phyloP scores from a whole-genome alignment of 257 asterid species.

The Nicotiana sylvestris region DNA sequence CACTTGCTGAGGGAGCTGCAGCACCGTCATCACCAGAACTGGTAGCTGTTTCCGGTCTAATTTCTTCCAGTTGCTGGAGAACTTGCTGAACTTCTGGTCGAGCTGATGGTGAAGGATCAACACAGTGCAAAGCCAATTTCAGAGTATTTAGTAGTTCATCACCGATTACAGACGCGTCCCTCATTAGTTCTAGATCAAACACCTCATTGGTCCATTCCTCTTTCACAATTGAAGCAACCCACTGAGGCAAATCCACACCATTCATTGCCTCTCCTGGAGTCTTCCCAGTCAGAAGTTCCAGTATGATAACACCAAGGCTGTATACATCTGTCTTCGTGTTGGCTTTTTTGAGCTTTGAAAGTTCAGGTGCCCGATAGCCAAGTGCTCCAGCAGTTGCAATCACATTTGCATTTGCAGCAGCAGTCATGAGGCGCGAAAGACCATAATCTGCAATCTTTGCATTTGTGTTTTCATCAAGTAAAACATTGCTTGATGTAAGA shows the following conservation, averaged over 20 bases:
- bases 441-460: conserved; percentile 83
- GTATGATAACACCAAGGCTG: conserved; percentile 80
- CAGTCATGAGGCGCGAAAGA: conserved; percentile 79
- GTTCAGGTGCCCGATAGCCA: conserved; percentile 95
- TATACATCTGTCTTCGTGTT: conserved; percentile 82
- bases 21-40: conserved; percentile 63
- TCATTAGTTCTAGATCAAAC: conserved; percentile 86
- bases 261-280: conserved; percentile 82
- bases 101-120: conserved; percentile 76
- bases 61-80: conserved; percentile 80
- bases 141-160: conserved; percentile 77
- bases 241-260: conserved; percentile 77
- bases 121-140: conserved; percentile 89
- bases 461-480: conserved; percentile 59
- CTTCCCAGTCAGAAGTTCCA: conserved; percentile 89
- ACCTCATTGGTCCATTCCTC: conserved; percentile 99
- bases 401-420: conserved; percentile 85
- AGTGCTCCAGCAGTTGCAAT: conserved; percentile 88
- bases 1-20: conserved; percentile 32
- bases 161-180: conserved; percentile 79
- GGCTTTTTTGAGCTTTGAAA: conserved; percentile 85
- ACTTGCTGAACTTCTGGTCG: conserved; percentile 77
- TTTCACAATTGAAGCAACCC: conserved; percentile 95
- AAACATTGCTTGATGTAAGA: conserved; percentile 83
- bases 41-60: conserved; percentile 57